phyloP scores from a whole-genome alignment of 306 rosid genomes.

The Prinsepia uniflora region DNA sequence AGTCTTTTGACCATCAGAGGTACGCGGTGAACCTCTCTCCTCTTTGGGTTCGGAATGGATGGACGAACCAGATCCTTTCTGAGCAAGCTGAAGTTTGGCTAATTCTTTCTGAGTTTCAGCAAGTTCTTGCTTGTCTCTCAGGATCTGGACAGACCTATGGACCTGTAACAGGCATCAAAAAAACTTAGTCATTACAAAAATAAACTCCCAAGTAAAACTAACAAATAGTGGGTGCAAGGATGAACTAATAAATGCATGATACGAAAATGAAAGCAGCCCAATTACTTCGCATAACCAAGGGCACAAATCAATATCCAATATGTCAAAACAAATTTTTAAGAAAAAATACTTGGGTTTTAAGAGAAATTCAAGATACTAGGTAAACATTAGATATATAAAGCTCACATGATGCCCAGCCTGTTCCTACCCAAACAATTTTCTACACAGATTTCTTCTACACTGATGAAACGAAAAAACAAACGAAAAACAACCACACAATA shows the following conservation, averaged over 20 bases:
- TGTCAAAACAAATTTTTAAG: not conserved
- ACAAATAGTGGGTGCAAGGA: not conserved
- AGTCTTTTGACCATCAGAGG: conserved; percentile 50
- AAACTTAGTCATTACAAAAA: not conserved
- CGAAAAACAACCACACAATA: not conserved
- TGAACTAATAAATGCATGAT: not conserved
- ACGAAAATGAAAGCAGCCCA: not conserved
- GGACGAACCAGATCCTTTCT: conserved; percentile 73
- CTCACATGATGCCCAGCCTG: not conserved
- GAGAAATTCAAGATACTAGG: not conserved
- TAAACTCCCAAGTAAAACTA: not conserved
- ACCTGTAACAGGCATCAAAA: conserved; percentile 48
- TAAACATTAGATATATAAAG: not conserved
- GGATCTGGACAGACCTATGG: conserved; percentile 90
- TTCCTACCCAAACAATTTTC: not conserved
- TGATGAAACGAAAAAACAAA: too few relatives aligned
- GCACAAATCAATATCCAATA: not conserved
- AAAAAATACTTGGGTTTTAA: not conserved
- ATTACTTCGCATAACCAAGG: not conserved
- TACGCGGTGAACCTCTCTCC: conserved; percentile 59
- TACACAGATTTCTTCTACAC: not conserved
- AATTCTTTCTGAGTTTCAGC: conserved; percentile 91
- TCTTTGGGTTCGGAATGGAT: conserved; percentile 70
- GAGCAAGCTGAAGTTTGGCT: conserved; percentile 88
- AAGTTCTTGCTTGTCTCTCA: conserved; percentile 95